Percentiles rank a stretch among this genome's conserved stretches.
Evolutionary conservation across 352 stramenopile species (phyloP).

Genomic region (Globisporangium carolinianum): DNA sequence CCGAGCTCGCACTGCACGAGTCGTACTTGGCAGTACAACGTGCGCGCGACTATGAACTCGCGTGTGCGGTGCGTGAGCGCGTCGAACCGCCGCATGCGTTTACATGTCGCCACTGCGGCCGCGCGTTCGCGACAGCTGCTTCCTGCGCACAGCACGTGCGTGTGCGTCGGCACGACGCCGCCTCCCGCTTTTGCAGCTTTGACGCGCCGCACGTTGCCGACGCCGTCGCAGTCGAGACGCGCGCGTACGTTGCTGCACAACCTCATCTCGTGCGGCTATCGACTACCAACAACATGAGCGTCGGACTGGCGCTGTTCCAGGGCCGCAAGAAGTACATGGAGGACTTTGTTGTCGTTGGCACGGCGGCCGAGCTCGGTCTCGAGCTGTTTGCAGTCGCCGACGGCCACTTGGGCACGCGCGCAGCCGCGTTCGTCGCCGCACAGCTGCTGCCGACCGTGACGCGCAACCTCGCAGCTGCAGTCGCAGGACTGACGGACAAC

Average conservation of each 20-base stretch:
- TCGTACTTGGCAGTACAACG: constrained; percentile 53
- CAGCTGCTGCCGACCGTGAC: constrained; percentile 31
- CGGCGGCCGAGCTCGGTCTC: constrained; percentile 34
- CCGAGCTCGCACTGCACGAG: constrained; percentile 56
- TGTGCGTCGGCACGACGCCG: constrained; percentile 32
- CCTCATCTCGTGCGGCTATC: not conserved
- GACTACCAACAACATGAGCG: not conserved
- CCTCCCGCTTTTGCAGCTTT: constrained; percentile 53
- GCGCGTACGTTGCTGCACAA: constrained; percentile 6
- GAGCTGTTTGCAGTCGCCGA: constrained; percentile 94
- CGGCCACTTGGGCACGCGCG: constrained; percentile 89
- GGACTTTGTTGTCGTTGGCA: constrained; percentile 57
- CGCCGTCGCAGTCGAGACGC: constrained; percentile 18
- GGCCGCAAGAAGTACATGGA: constrained; percentile 92
- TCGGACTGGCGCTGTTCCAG: constrained; percentile 75
- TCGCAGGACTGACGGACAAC: not conserved
- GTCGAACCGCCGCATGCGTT: constrained; percentile 46
- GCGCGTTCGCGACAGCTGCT: constrained; percentile 51
- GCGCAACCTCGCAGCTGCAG: constrained; percentile 22
- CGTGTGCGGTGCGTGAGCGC: constrained; percentile 47
- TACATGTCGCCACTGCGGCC: constrained; percentile 51
- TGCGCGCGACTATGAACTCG: constrained; percentile 34
- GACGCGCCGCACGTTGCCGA: constrained; percentile 22
- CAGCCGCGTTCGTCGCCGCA: constrained; percentile 73
- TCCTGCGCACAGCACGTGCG: constrained; percentile 53